phyloP scores from a whole-genome alignment of 495 filamentous ascomycete species.

The Penicillium cosmopolitanum region DNA sequence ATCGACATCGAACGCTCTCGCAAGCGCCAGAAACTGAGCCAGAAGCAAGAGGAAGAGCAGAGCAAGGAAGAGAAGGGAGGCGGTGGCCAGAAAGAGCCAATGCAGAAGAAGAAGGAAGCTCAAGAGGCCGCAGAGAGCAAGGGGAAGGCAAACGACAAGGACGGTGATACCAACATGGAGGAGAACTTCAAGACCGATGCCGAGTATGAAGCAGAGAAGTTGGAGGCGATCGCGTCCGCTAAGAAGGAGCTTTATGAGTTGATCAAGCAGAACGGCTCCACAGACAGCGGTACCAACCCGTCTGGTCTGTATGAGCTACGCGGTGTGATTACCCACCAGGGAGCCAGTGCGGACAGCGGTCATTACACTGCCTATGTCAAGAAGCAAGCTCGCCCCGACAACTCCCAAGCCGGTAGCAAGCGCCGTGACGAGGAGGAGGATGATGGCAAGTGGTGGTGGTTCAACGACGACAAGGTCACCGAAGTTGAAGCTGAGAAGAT shows the following conservation, averaged over 20 bases:
- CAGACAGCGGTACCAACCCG: conserved; percentile 83
- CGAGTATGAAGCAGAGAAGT: conserved; percentile 82
- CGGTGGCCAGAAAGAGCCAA: conserved; percentile 41
- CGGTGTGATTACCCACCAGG: conserved; percentile 96
- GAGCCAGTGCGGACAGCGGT: conserved; percentile 93
- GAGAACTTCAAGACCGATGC: conserved; percentile 90
- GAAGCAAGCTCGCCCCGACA: conserved; percentile 66
- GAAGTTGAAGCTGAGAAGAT: conserved; percentile 94
- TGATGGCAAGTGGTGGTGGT: conserved; percentile 99
- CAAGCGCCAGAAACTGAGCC: conserved; percentile 82
- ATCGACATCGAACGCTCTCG: conserved; percentile 83
- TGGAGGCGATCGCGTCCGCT: conserved; percentile 68
- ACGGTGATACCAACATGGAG: conserved; percentile 71
- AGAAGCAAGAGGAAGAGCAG: conserved; percentile 59
- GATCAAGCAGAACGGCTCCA: conserved; percentile 68
- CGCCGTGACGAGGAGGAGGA: conserved; percentile 79
- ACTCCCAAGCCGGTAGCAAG: conserved; percentile 66
- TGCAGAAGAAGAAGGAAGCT: conserved; percentile 55
- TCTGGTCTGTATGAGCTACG: conserved; percentile 94
- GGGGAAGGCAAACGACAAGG: conserved; percentile 60
- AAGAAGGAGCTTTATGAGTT: conserved; percentile 84
- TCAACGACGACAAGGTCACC: conserved; percentile 96
- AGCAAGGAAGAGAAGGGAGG: conserved; percentile 46
- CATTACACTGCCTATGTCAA: conserved; percentile 98
- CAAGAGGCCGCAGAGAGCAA: conserved; percentile 54